Base-by-base conservation (phyloP, 768 basidiomycete species). In the Candolleomyces aberdarensis region DNA sequence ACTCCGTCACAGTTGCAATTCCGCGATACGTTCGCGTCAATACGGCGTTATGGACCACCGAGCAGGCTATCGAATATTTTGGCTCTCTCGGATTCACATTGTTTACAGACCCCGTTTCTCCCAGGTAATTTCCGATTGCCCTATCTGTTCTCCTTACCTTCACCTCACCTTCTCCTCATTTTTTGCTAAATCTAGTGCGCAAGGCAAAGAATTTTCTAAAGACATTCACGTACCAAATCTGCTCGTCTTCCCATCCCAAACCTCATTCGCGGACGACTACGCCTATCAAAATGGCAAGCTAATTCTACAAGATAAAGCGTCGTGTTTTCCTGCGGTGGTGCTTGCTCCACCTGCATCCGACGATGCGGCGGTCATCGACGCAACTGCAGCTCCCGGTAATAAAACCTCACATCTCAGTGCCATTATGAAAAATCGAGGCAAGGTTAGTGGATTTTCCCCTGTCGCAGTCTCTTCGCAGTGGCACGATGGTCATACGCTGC, bases 271-370 rank as follows among this genome's bases (percentile, higher is more conserved):
- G n/a, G 81, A 84, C 36, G 87, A 94, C 63, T 74, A 80, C 3
- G 81, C 86, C 20, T 97, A 95, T 74, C 79, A 78, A 64, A 76
- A 83, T 36, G 94, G 95, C 29, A 91, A 87, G 61, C 76, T 98
- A 39, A 96, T 99, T 62, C 76, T 98, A 6, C 97, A 99, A 73
- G 97, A 99, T 73, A 98, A 98, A 71, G 96, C 97, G 19, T 96
- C 94, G 59, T 99, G 97, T 74, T 94, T 99, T 72, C 94, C 97
- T 17, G 94, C 96, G 0, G 77, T 86, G 61, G 83, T 98, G 6
- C 85, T 99, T n/a, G 82, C 86, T 20, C 91, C 92, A 47, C 89
- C 88, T 11, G 74, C 78, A 1, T 71, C 69, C 19, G 78, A 84
- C 20, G 71, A 79, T 46, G 73, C 76, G 57, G 78, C 82, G 51